Evolutionary conservation across 2,329 filamentous ascomycete species (phyloP).

Genomic region (Pseudocercospora ulei): DNA sequence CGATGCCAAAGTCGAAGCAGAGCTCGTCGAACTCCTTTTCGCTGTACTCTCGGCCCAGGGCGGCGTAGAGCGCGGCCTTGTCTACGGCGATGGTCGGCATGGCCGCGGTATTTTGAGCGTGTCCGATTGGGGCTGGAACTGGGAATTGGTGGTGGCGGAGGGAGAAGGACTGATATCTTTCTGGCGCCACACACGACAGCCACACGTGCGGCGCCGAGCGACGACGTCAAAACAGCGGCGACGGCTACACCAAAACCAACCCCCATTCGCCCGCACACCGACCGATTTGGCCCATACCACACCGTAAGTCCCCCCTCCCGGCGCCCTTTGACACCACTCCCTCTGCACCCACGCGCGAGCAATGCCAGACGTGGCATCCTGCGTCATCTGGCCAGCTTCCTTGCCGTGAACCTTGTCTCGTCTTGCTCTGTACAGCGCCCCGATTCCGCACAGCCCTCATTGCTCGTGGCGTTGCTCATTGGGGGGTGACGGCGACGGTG

Average conservation of each 20-base stretch:
- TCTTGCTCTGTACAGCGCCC: slow-evolving; percentile 2
- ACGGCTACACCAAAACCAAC: slow-evolving; percentile 1
- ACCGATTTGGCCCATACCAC: background rate
- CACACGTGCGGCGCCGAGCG: background rate
- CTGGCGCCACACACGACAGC: too few species aligned
- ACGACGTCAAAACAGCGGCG: too few species aligned
- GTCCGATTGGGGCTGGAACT: background rate
- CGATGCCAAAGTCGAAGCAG: slow-evolving; percentile 97
- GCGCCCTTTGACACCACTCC: too few species aligned
- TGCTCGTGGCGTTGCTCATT: background rate
- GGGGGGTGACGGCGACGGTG: too few species aligned
- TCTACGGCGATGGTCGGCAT: slow-evolving; percentile 98
- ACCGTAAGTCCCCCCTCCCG: background rate
- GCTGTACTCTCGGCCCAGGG: slow-evolving; percentile 81
- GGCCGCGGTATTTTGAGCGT: slow-evolving; percentile 31
- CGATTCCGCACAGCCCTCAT: background rate
- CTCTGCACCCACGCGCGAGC: background rate
- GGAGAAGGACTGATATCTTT: background rate
- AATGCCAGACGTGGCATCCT: slow-evolving; percentile 1
- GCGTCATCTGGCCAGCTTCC: slow-evolving; percentile 11
- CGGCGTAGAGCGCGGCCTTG: slow-evolving; percentile 91
- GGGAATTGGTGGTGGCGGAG: background rate
- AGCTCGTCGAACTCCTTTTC: slow-evolving; percentile 92
- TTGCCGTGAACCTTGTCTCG: slow-evolving; percentile 15
- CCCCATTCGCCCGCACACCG: background rate